Evolutionary conservation across 192 early-diverging fungal species (phyloP).

Genomic region (Coemansia biformis): DNA sequence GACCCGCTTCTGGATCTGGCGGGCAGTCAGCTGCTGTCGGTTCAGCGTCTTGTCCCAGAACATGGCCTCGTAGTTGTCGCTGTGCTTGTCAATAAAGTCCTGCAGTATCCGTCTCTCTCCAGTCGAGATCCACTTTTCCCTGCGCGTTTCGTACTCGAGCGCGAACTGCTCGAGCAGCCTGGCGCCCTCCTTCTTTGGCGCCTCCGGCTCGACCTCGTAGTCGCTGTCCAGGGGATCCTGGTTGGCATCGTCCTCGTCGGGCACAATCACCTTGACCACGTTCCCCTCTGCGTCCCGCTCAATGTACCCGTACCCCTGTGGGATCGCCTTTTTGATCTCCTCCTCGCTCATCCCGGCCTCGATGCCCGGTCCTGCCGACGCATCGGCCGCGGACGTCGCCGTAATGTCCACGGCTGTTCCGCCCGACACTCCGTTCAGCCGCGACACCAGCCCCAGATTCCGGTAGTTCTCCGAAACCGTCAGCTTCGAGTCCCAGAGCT

Average conservation of each 20-base stretch:
- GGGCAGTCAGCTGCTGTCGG: slow-evolving; percentile 60
- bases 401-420: slow-evolving; percentile 39
- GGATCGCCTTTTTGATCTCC: slow-evolving; percentile 55
- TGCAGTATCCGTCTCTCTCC: slow-evolving; percentile 57
- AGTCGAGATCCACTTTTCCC: slow-evolving; percentile 52
- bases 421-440: slow-evolving; percentile 61
- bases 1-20: slow-evolving; percentile 60
- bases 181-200: slow-evolving; percentile 58
- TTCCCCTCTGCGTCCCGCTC: slow-evolving; percentile 75
- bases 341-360: slow-evolving; percentile 13
- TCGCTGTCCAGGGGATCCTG: slow-evolving; percentile 45
- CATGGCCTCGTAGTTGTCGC: slow-evolving; percentile 70
- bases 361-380: too few relatives aligned
- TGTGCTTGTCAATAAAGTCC: slow-evolving; percentile 62
- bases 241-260: slow-evolving; percentile 37
- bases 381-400: background rate
- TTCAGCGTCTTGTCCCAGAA: slow-evolving; percentile 72
- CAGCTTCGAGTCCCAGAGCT: slow-evolving; percentile 63
- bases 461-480: slow-evolving; percentile 71
- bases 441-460: slow-evolving; percentile 61
- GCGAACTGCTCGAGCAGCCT: slow-evolving; percentile 52
- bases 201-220: slow-evolving; percentile 41
- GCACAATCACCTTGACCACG: slow-evolving; percentile 61
- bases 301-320: slow-evolving; percentile 70
- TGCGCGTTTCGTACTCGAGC: slow-evolving; percentile 33